Evolutionary conservation across 345 rosid genomes (phyloP).

Genomic region (Populus alba): DNA sequence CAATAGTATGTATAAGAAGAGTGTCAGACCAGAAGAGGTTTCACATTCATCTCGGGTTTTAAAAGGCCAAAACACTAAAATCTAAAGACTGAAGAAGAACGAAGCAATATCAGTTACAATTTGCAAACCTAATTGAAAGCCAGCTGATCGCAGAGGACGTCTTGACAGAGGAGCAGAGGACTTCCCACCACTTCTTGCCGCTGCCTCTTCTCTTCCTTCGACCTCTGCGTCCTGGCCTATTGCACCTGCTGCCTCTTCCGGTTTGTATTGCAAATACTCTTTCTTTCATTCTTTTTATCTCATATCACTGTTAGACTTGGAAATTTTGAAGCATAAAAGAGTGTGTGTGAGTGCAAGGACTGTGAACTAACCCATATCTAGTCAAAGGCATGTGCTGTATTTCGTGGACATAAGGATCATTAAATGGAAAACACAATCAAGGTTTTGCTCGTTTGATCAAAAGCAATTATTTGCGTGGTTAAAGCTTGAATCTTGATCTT

Average conservation of each 20-base stretch:
- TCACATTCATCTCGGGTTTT: too few relatives aligned
- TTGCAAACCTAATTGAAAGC: too few relatives aligned
- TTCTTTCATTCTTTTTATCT: neutral
- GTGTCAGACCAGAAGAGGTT: too few relatives aligned
- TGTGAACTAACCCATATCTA: neutral
- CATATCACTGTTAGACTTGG: neutral
- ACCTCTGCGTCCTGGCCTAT: neutral
- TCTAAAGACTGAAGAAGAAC: too few relatives aligned
- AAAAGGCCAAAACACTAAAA: too few relatives aligned
- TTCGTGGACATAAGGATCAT: neutral
- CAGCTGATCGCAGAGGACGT: too few relatives aligned
- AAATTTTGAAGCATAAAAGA: neutral
- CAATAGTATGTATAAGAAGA: too few relatives aligned
- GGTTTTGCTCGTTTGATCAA: neutral
- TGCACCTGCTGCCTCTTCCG: neutral
- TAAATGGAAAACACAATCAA: neutral
- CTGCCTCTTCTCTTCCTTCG: neutral
- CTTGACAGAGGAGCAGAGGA: too few relatives aligned
- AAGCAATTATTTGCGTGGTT: neutral
- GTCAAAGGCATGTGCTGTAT: neutral
- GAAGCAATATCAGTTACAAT: too few relatives aligned
- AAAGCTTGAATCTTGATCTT: neutral
- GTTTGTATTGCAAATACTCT: neutral
- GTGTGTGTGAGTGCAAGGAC: neutral
- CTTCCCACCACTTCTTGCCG: neutral